Percentiles rank a stretch among this genome's conserved stretches.
Conservation (phyloP, 108 stramenopile genomes). For the Fistulifera pelliculosa region DNA sequence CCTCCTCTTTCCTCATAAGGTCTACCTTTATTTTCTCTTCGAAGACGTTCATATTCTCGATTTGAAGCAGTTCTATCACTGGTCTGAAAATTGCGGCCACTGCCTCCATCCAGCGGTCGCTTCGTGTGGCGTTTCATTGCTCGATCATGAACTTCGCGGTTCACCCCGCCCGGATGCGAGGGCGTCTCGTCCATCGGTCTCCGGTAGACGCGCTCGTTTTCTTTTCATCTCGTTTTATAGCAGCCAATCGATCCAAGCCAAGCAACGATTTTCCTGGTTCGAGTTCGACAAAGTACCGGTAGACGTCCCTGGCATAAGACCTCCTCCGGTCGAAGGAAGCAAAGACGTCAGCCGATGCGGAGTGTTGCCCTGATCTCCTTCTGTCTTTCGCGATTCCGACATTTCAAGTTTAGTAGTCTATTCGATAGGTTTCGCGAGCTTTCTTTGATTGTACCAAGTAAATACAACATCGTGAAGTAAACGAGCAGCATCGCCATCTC, state of each 20-base stretch:
- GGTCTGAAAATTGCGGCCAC: background rate
- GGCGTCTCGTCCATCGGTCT: conserved; percentile 47
- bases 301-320: conserved; percentile 20
- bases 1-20: background rate
- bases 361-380: background rate
- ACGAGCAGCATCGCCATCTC: no score
- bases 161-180: conserved; percentile 56
- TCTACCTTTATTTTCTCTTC: background rate
- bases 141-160: conserved; percentile 29
- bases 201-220: conserved; percentile 23
- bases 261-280: conserved; percentile 19
- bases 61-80: no score
- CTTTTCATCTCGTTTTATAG: conserved; percentile 22
- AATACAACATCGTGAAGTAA: no score
- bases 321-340: conserved; percentile 52
- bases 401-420: no score
- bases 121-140: conserved; percentile 15
- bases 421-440: no score
- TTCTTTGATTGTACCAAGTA: no score
- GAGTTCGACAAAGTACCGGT: background rate
- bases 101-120: conserved; percentile 15
- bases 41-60: background rate
- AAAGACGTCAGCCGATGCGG: conserved; percentile 42
- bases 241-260: conserved; percentile 47
- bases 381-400: no score